Conservation (phyloP, 306 rosid genomes). For the cucumber (Cucumis sativus) region DNA sequence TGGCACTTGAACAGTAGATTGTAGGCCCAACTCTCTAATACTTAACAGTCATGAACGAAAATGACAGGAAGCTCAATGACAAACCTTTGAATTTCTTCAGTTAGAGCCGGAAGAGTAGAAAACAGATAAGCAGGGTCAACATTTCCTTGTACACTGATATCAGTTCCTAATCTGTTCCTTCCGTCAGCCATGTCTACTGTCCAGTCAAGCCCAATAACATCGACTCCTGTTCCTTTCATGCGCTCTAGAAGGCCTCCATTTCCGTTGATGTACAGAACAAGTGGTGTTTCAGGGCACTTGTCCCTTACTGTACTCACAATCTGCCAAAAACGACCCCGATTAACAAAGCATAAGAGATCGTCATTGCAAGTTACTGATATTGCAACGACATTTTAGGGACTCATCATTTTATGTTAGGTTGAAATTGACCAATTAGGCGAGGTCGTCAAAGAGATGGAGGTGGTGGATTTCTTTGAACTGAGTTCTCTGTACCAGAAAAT, state of each 20-base stretch:
- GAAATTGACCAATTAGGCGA: not conserved
- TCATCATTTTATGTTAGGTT: not conserved
- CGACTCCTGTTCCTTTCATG: constrained; percentile 78
- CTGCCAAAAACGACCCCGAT: constrained; percentile 30
- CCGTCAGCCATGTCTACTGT: constrained; percentile 97
- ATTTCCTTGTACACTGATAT: constrained; percentile 77
- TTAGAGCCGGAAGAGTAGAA: constrained; percentile 66
- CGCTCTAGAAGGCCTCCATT: constrained; percentile 96
- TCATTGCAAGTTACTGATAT: not conserved
- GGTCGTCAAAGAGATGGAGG: not conserved
- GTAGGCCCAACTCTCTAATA: not conserved
- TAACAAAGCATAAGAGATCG: not conserved
- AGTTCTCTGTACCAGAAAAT: not conserved
- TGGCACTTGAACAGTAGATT: not conserved
- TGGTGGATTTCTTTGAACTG: not conserved
- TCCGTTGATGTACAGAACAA: constrained; percentile 91
- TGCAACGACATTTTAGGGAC: not conserved
- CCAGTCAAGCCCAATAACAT: constrained; percentile 95
- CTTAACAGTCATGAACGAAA: not conserved
- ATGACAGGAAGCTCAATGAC: constrained; percentile 7
- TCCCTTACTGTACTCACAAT: constrained; percentile 55
- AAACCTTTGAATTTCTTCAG: constrained; percentile 89
- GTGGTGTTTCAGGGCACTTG: constrained; percentile 65
- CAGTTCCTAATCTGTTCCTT: constrained; percentile 69
- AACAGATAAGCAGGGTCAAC: constrained; percentile 90